Base-by-base conservation (phyloP, 2,329 filamentous ascomycete genomes). In the Penicillium fuscoglaucum region DNA sequence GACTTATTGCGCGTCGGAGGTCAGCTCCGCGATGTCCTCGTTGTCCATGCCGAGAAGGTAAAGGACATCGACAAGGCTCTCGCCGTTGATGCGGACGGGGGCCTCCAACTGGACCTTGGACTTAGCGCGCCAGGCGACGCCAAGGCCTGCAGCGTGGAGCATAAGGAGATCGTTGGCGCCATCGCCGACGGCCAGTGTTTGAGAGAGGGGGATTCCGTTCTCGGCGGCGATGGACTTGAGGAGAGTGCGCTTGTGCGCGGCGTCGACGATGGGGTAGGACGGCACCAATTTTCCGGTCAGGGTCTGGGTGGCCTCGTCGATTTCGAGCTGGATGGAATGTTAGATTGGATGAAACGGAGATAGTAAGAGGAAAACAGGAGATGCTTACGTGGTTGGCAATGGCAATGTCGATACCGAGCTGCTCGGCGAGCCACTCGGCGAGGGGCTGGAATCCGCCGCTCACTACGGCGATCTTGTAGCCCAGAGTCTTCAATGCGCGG, bases 381-480 rank as follows among this genome's bases (percentile, higher is more conserved):
- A 17, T 15, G 67, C 74, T 61, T 74, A 88, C 88, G 68, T 93
- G 87, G 74, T 99, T 99, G 41, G 95, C 95, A 72, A 89, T 86
- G 0, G 91, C 92, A 70, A 96, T 87, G 74, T 98, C 90, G 57
- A 99, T 85, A 15, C 91, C 91, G 28, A 99, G 80, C 69, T 91
- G 82, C 41, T 81, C 81, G 17, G 90, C 92, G 37, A 98, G 84
- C 91, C 93, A 98, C 57, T 86, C 83, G 0, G 95, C 96, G 63
- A 98, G 79, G 0, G 93, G 93, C 63, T 90, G 86, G 76, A 99
- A 99, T 0, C 95, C 95, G 45, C 95, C 95, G 35, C 91, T 96
- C 33, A 97, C 78, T 6, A 99, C 93, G 0, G 93, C 95, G 1
- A 92, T 91, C 77, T 90, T 93, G 76, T 90, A 89, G 8, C 93